phyloP scores from a whole-genome alignment of 2,329 filamentous ascomycete species.

The Fusarium hainanense region DNA sequence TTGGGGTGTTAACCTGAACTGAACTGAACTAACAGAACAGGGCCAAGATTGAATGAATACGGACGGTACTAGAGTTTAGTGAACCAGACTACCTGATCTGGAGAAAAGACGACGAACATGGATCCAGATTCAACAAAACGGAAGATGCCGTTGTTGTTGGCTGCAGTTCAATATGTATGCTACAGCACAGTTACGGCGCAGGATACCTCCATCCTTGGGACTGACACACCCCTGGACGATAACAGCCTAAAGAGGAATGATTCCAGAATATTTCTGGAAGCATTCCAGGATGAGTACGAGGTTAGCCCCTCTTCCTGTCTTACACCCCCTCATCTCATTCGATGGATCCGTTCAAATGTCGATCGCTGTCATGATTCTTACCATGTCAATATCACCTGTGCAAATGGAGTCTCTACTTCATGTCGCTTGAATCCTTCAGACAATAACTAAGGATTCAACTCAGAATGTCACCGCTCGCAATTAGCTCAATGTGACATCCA shows the following conservation, averaged over 20 bases:
- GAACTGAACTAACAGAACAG: neutral
- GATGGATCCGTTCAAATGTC: neutral
- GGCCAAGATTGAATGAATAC: neutral
- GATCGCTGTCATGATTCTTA: constrained; percentile 16
- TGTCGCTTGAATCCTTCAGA: constrained; percentile 12
- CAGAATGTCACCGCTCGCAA: neutral
- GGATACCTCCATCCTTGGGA: neutral
- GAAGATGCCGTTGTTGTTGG: neutral
- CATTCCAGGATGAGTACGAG: constrained; percentile 20
- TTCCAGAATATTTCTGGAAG: constrained; percentile 45
- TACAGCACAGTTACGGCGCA: constrained; percentile 3
- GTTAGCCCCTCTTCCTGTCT: neutral
- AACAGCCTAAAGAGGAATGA: constrained; percentile 26
- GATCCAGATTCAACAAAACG: neutral
- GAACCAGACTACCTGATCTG: neutral
- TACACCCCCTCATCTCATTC: constrained; percentile 6
- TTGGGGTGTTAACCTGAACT: neutral
- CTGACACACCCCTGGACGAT: constrained; percentile 19
- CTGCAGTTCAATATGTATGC: neutral
- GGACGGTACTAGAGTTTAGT: neutral
- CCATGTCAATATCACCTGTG: constrained; percentile 6
- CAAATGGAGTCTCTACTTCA: neutral
- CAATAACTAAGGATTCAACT: neutral
- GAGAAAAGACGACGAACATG: neutral
- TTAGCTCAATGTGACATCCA: neutral